Evolutionary conservation across 176 grass and related monocot genomes (phyloP).

Genomic region (Oryza brachyantha): DNA sequence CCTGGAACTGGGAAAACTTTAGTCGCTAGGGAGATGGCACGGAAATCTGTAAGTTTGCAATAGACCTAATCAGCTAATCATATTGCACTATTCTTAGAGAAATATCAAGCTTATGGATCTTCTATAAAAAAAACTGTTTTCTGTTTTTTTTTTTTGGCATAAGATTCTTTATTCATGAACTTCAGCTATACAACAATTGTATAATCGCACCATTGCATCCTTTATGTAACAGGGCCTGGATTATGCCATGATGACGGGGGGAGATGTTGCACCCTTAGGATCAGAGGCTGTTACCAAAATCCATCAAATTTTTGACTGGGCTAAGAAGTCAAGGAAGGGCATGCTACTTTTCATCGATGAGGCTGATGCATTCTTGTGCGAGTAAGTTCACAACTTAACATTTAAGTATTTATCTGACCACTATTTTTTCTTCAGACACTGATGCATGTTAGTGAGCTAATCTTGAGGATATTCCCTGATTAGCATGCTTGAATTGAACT

Average conservation of each 20-base stretch:
- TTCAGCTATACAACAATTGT: background rate
- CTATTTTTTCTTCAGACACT: background rate
- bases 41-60: constrained; percentile 71
- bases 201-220: background rate
- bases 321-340: constrained; percentile 83
- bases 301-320: constrained; percentile 97
- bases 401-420: background rate
- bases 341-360: constrained; percentile 96
- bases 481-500: background rate
- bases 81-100: background rate
- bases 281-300: constrained; percentile 93
- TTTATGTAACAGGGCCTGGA: constrained; percentile 58
- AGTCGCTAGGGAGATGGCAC: constrained; percentile 92
- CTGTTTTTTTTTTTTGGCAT: background rate
- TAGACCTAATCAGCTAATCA: constrained; percentile 3
- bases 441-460: background rate
- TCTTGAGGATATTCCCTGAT: background rate
- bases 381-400: constrained; percentile 59
- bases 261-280: constrained; percentile 85
- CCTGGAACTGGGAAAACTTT: constrained; percentile 98
- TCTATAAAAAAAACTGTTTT: background rate
- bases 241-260: constrained; percentile 99
- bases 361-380: constrained; percentile 94
- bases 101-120: background rate
- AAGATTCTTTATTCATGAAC: background rate